Evolutionary conservation across 2,329 filamentous ascomycete species (phyloP).

Genomic region (Microcyclospora pomicola): DNA sequence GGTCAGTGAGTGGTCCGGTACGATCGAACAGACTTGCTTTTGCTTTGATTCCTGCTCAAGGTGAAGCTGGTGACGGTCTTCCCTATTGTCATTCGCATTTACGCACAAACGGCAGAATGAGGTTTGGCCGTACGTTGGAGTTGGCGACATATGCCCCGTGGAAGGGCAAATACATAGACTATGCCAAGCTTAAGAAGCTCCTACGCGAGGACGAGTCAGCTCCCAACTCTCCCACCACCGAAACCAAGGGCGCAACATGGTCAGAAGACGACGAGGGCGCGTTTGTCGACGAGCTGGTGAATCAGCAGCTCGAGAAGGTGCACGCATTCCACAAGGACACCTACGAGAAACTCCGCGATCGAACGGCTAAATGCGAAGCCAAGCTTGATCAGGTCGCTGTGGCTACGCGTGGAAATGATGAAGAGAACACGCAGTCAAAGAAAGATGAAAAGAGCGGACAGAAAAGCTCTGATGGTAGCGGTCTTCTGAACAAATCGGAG

Average conservation of each 20-base stretch:
- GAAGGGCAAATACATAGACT: constrained; percentile 92
- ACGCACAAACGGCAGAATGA: constrained; percentile 43
- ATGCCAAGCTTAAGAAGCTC: constrained; percentile 79
- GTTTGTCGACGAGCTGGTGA: constrained; percentile 92
- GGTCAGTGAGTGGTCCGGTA: too few relatives aligned
- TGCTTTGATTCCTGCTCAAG: too few relatives aligned
- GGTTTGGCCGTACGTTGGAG: constrained; percentile 80
- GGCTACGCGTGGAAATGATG: constrained; percentile 4
- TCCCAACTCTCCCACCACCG: constrained; percentile 29
- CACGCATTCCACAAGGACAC: constrained; percentile 74
- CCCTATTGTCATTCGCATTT: too few relatives aligned
- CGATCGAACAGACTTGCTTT: too few relatives aligned
- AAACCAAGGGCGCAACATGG: constrained; percentile 47
- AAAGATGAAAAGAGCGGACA: constrained; percentile 14
- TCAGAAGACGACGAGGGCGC: constrained; percentile 85
- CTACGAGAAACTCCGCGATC: constrained; percentile 67
- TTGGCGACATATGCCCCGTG: constrained; percentile 71
- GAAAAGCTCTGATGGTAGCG: constrained; percentile 1
- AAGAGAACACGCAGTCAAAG: constrained; percentile 19
- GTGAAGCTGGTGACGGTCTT: too few relatives aligned
- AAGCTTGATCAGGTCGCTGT: constrained; percentile 45
- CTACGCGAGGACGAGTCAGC: constrained; percentile 47
- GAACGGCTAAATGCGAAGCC: constrained; percentile 56
- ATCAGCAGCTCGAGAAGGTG: constrained; percentile 89
- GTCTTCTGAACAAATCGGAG: background rate